A percentile compares a stretch with the other conserved stretches of the same genome.
Conservation (phyloP, 306 rosid species). For the Geum urbanum region DNA sequence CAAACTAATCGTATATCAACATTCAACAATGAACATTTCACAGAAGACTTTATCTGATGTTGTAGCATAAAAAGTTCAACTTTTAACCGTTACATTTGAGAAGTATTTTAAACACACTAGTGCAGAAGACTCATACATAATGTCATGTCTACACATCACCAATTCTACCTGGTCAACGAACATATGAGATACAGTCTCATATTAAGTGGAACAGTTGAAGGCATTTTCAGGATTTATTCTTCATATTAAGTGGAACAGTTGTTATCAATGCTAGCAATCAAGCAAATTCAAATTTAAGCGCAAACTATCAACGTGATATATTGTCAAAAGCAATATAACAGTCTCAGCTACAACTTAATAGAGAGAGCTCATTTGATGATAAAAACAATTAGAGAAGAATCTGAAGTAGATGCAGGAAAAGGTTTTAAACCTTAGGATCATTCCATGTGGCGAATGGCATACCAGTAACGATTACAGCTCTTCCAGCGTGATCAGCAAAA, state of each 20-base stretch:
- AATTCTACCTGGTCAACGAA: background rate
- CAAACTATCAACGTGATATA: background rate
- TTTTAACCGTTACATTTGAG: background rate
- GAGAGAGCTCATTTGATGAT: slow-evolving; percentile 9
- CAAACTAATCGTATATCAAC: background rate
- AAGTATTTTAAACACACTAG: background rate
- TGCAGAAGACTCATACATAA: background rate
- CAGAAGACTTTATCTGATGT: background rate
- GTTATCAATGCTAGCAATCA: slow-evolving; percentile 2
- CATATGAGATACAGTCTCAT: background rate
- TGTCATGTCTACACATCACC: background rate
- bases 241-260: background rate
- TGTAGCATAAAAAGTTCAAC: background rate
- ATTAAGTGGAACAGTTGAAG: background rate
- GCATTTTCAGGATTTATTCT: background rate
- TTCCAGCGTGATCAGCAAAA: slow-evolving; percentile 95
- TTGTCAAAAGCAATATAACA: background rate
- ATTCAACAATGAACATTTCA: background rate
- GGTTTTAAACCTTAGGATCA: slow-evolving; percentile 76
- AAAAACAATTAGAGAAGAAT: slow-evolving; percentile 12
- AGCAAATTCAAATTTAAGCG: background rate
- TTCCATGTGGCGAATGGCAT: slow-evolving; percentile 77
- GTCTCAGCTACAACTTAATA: background rate
- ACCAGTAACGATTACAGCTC: slow-evolving; percentile 92
- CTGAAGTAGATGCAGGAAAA: slow-evolving; percentile 6